Base-by-base conservation (phyloP, 177 flowering plant genomes). In the Vitis hybrid region DNA sequence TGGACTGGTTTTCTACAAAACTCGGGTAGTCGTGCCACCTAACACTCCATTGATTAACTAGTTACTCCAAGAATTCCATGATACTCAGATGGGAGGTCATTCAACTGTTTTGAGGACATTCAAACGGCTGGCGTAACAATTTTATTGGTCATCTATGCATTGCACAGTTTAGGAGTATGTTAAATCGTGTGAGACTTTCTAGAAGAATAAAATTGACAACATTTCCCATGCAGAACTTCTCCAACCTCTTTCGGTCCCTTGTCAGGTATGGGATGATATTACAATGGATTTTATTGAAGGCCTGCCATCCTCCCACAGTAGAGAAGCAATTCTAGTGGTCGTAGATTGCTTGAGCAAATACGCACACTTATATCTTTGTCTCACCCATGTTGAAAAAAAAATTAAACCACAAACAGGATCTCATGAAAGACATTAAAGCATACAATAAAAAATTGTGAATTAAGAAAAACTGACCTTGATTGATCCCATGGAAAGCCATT, bases 311-410 rank as follows among this genome's bases (percentile, higher is more conserved):
- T 70, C 67, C 4, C 22, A n/a, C 0, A 59, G 67, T 0, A 11
- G 14, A 3, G n/a, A 65, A 1, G 3, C 14, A 2, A 71, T 71
- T 2, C 6, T 71, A 9, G 73, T 71, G 3, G 61, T 71, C 0
- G 54, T 71, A 2, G 68, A 71, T 45, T 16, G 61, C 2, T 34
- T 63, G 10, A 71, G n/a, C n/a, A 71, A 71, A 34, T 71, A 54
- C 22, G 55, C 34, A 1, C 68, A 71, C 63, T 71, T 15, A 5
- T 53, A 0, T 9, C 73, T 6, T 29, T 71, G 5, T 11, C 59
- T 2, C 61, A 62, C 1, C 19, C 1, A 1, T 18, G 19, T 18
- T 18, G 19, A 18, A 18, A 18, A 18, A 18, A 18, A 18, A 18
- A 18, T 18, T 18, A 18, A 18, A 18, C 19, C 19, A 18, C 1